Conservation (phyloP, 805 yeast species). For the Myxozyma lipomycoides region DNA sequence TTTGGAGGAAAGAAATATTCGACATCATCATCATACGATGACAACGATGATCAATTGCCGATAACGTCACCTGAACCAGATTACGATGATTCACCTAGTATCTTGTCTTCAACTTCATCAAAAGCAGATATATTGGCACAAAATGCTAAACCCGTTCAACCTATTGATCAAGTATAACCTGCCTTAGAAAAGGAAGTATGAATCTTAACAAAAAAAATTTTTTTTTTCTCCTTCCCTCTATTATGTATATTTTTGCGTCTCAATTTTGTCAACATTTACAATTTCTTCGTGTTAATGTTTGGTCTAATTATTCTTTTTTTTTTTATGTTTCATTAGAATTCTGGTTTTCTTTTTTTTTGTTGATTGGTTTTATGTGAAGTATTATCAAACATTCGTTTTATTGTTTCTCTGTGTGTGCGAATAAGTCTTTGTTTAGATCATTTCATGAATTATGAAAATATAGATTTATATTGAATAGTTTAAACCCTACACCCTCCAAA, state of each 20-base stretch:
- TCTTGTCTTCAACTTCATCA: constrained; percentile 9
- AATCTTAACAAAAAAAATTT: background rate
- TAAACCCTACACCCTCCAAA: too few relatives aligned
- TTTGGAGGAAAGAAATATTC: background rate
- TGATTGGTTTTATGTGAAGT: background rate
- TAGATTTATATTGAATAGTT: background rate
- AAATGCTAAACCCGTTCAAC: background rate
- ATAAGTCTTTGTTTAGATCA: too few relatives aligned
- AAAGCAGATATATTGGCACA: constrained; percentile 1
- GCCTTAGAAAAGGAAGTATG: background rate
- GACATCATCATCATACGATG: background rate
- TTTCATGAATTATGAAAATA: background rate
- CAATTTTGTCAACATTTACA: background rate
- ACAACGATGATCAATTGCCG: constrained; percentile 18
- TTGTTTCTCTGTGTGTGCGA: background rate
- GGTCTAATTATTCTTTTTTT: background rate
- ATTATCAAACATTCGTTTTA: too few relatives aligned
- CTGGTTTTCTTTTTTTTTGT: background rate
- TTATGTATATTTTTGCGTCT: background rate
- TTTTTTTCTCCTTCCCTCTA: background rate
- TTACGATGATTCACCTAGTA: background rate
- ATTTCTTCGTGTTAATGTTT: background rate
- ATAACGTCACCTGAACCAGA: constrained; percentile 15
- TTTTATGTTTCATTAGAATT: background rate
- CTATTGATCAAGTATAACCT: background rate